These are phyloP conservation scores for Pseudogymnoascus sp. DNA, from an alignment of 2,329 filamentous ascomycete species.

Conservation along the genomic window DNA sequence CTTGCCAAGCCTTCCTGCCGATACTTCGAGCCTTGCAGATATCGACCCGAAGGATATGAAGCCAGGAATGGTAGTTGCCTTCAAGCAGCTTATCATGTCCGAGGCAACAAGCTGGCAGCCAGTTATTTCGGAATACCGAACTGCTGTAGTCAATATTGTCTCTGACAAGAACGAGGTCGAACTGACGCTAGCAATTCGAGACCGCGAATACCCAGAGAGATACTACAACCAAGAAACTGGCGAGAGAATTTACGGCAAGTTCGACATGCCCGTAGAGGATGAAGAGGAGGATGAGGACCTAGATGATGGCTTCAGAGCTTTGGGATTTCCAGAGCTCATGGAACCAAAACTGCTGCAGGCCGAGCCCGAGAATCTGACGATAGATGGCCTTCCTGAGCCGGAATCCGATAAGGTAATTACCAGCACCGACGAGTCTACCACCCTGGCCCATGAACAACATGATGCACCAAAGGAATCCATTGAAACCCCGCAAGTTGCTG, in stretches of 20 bases:
- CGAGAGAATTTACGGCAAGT: slow-evolving; percentile 65
- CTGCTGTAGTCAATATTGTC: slow-evolving; percentile 54
- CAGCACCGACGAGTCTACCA: slow-evolving; percentile 10
- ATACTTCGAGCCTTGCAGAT: slow-evolving; percentile 44
- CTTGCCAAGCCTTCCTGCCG: slow-evolving; percentile 51
- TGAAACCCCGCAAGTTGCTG: slow-evolving; percentile 9
- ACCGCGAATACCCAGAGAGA: slow-evolving; percentile 51
- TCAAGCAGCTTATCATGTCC: slow-evolving; percentile 56
- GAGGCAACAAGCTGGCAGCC: slow-evolving; percentile 59
- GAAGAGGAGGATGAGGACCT: slow-evolving; percentile 39
- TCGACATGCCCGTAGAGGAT: slow-evolving; percentile 62
- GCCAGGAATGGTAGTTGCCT: slow-evolving; percentile 58
- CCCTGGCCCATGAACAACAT: slow-evolving; percentile 11
- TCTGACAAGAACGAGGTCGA: slow-evolving; percentile 46
- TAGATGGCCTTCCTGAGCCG: neutral
- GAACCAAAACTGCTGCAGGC: slow-evolving; percentile 57
- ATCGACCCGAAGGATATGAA: slow-evolving; percentile 42
- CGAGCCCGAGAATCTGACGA: slow-evolving; percentile 27
- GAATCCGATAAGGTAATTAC: slow-evolving; percentile 2
- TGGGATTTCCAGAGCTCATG: slow-evolving; percentile 55
- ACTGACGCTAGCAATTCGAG: slow-evolving; percentile 60
- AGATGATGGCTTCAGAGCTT: slow-evolving; percentile 52
- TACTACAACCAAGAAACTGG: slow-evolving; percentile 59
- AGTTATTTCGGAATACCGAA: slow-evolving; percentile 50
- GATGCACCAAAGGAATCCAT: slow-evolving; percentile 8